Evolutionary conservation across 2,329 filamentous ascomycete genomes (phyloP), one percentile per base, ranked within the genome.

Genomic region (Verticillium zaregamsianum): DNA sequence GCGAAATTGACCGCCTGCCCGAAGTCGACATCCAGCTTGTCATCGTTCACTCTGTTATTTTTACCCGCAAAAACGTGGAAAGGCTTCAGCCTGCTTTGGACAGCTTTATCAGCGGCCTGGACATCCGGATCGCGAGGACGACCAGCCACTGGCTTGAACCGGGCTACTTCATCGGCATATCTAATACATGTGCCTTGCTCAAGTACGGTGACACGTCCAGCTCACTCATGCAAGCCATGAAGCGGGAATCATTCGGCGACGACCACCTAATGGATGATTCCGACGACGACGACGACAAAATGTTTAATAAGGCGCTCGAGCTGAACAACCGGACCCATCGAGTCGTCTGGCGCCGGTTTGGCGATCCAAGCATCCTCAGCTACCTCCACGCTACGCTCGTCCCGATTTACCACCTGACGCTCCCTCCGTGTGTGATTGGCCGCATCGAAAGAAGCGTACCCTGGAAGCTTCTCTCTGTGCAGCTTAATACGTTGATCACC

Each of bases 311-410:
- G 3, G 79, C 79, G 0, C 74, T 74, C 20, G 61, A 66, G 0
- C 75, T 88, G 39, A 74, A 76, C 1, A 73, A 76, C 37, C 69
- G 74, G 2, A 84, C 79, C 0, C 78, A 82, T 45, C 66, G 72
- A 3, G 70, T 84, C 1, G 78, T 84, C 1, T 76, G 88, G 8
- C 71, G 73, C 2, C 79, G 86, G 25, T 77, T 81, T 32, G 82
- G 81, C 0, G 86, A 90, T 55, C 75, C 79, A 3, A 86, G 87
- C 63, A 81, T 86, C 3, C 75, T 90, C 1, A 82, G 87, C 0
- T 90, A 86, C 68, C 68, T 90, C 0, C 88, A 91, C 65, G 80
- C 86, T 0, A 80, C 82, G 5, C 74, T 92, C 31, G 81, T 84
- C 0, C 90, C 90, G 66, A 69, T 91, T 8, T 68, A 74, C 2